Conservation (phyloP, 441 rosid genomes). For the Euphorbia schlechtendalii region DNA sequence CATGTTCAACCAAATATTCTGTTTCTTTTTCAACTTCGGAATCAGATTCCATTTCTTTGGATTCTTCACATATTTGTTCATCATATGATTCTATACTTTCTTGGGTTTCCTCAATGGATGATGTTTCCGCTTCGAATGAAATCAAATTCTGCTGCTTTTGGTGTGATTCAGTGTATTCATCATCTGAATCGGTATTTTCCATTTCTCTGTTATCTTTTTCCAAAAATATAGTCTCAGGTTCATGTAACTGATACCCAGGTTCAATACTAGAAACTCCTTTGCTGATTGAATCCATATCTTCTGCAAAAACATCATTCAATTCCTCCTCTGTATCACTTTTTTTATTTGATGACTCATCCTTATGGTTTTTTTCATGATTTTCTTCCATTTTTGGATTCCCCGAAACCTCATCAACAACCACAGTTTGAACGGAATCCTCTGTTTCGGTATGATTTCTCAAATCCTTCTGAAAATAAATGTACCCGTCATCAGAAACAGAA, state of each 20-base stretch:
- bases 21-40: conserved; percentile 29
- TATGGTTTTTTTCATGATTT: not conserved
- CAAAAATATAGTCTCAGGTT: conserved; percentile 17
- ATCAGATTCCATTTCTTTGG: not conserved
- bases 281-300: conserved; percentile 6
- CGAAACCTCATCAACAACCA: not conserved
- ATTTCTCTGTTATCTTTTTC: conserved; percentile 8
- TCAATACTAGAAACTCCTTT: conserved; percentile 4
- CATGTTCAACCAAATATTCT: conserved; percentile 41
- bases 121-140: not conserved
- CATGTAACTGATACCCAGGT: conserved; percentile 17
- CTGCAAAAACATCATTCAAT: not conserved
- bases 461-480: not conserved
- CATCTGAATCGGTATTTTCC: conserved; percentile 31
- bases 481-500: not conserved
- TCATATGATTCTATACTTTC: not conserved
- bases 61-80: conserved; percentile 21
- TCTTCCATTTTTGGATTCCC: too few relatives aligned
- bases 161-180: conserved; percentile 49
- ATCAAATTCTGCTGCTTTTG: conserved; percentile 23
- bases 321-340: too few relatives aligned
- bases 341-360: too few relatives aligned
- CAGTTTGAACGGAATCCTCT: conserved; percentile 4
- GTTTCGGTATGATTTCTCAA: conserved; percentile 21
- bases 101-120: not conserved